These are phyloP conservation scores for Sarocladiaceae sp. DNA, from an alignment of 2,329 filamentous ascomycete genomes.

Conservation along the genomic window DNA sequence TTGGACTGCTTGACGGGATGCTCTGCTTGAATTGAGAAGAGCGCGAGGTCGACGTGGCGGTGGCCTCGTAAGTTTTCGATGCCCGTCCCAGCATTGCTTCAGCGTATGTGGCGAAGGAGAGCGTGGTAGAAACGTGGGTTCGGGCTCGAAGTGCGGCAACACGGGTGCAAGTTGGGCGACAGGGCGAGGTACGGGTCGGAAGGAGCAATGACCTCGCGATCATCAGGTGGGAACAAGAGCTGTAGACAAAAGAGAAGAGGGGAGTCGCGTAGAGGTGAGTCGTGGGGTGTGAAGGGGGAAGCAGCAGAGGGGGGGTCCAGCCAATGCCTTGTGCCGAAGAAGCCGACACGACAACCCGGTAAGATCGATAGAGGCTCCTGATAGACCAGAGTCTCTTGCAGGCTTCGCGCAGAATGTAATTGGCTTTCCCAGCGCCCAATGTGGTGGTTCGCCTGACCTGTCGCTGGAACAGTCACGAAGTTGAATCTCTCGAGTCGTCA, in stretches of 20 bases:
- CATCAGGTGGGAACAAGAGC: slow-evolving; percentile 1
- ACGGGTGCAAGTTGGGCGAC: slow-evolving; percentile 3
- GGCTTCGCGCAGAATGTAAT: too few species aligned
- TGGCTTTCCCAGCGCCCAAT: too few species aligned
- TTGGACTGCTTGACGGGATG: slow-evolving; percentile 52
- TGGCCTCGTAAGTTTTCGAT: slow-evolving; percentile 32
- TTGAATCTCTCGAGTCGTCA: background rate
- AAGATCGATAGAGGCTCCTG: too few species aligned
- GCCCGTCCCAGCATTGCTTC: slow-evolving; percentile 30
- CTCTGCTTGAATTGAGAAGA: slow-evolving; percentile 41
- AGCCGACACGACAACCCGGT: slow-evolving; percentile 1
- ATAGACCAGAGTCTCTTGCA: too few species aligned
- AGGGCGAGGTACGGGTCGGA: slow-evolving; percentile 4
- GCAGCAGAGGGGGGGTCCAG: background rate
- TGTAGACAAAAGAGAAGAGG: background rate
- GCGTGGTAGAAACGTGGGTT: background rate
- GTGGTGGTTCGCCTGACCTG: too few species aligned
- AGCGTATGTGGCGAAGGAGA: slow-evolving; percentile 10
- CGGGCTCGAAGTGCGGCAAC: background rate
- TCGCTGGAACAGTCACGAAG: slow-evolving; percentile 4
- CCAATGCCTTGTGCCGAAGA: background rate
- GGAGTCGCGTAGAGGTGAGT: background rate
- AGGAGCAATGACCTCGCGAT: background rate
- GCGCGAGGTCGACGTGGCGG: slow-evolving; percentile 21
- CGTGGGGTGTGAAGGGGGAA: too few species aligned